A percentile compares a stretch with the other conserved stretches of the same genome.
These are phyloP conservation scores for Dioszegia hungarica DNA, from an alignment of 768 basidiomycete species.

Conservation along the genomic window DNA sequence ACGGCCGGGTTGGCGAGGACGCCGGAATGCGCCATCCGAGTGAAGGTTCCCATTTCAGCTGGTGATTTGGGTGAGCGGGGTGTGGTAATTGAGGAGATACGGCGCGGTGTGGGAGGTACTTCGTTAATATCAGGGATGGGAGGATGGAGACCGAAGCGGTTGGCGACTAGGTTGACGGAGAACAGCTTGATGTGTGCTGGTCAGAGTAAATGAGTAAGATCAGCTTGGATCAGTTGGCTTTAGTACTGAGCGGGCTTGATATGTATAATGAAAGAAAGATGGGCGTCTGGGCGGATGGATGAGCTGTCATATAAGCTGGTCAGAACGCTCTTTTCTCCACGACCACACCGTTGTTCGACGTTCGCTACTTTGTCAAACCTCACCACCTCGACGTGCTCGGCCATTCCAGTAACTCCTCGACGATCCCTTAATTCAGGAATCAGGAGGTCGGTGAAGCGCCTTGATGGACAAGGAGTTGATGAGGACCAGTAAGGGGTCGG, in stretches of 20 bases:
- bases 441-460: not conserved
- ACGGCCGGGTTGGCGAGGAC: slow-evolving; percentile 33
- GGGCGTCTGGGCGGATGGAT: no score
- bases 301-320: not conserved
- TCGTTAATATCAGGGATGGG: no score
- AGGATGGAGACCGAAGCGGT: no score
- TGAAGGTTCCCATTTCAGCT: not conserved
- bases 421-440: not conserved
- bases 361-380: not conserved
- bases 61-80: no score
- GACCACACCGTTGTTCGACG: not conserved
- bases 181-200: no score
- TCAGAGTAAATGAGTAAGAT: no score
- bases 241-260: no score
- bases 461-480: not conserved
- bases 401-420: not conserved
- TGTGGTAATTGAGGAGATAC: no score
- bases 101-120: no score
- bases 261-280: no score
- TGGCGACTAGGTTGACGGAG: no score
- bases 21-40: slow-evolving; percentile 4
- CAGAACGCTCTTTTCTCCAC: not conserved
- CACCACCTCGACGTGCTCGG: not conserved
- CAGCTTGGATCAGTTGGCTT: no score
- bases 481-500: not conserved